Evolutionary conservation across 345 rosid species (phyloP), one percentile per base, ranked within the genome.

Genomic region (Lenwebbia sp.): DNA sequence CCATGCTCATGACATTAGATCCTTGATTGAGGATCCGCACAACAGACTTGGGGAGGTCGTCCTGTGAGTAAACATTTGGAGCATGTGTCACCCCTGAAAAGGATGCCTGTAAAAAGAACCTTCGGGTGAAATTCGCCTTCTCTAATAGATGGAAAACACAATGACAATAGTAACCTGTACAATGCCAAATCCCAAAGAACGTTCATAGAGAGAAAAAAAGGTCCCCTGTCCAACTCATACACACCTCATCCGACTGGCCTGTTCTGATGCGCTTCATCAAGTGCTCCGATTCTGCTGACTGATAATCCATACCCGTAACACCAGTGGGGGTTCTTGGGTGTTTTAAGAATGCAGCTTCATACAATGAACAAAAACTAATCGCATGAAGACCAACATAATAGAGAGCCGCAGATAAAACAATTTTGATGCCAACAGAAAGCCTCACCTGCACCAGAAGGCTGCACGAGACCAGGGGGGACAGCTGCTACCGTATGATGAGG

Each of bases 261-360:
- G 87, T 93, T 90, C 86, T 90, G 93, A 86, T 92, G 50, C 98
- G 93, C 92, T 95, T 95, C 94, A 95, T 86, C 62, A 94, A 90
- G 88, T 92, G 92, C 83, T 95, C 98, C 62, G 95, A 92, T 88
- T 95, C 96, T 65, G 96, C 94, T 22, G 96, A 90, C 53, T 95
- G 96, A 88, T 93, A 94, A 85, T 94, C 96, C 93, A 95, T 90
- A 74, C 92, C 92, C 25, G 91, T 41, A 82, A 91, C 89, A 74
- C 92, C 92, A 7, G 91, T 83, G 37, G 96, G 94, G 8, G 93
- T 92, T 87, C 96, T 91, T 52, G 94, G 95, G 86, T 70, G 81
- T 70, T 70, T 70, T 37, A 70, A 37, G 90, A 95, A 92, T 58
- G 94, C 90, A 85, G 92, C 96, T 95, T 90, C 40, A 85, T 37